These are phyloP conservation scores for Sphagnum contortum DNA, from an alignment of 225 moss, liverwort and hornwort species.

Conservation along the genomic window DNA sequence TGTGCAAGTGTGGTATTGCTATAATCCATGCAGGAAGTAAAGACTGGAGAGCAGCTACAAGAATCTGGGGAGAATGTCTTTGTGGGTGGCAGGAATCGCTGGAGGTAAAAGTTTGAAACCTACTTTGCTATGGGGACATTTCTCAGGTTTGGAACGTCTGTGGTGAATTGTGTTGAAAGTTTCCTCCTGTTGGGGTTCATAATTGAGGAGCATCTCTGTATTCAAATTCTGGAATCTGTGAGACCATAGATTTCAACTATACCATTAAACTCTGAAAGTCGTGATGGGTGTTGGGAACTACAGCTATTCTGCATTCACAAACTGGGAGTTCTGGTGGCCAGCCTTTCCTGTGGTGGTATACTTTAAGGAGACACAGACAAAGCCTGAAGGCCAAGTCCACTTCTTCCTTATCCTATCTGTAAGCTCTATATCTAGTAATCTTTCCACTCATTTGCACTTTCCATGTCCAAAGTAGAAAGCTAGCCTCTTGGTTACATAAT, in stretches of 20 bases:
- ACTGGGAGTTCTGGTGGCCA: slow-evolving; percentile 94
- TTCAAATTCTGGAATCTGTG: too few relatives aligned
- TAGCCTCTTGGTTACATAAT: not conserved
- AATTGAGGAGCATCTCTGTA: too few relatives aligned
- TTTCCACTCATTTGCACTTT: not conserved
- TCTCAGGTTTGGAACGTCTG: too few relatives aligned
- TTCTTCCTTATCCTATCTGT: slow-evolving; percentile 79
- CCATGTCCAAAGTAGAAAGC: too few relatives aligned
- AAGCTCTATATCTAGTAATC: slow-evolving; percentile 16
- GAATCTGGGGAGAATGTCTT: slow-evolving; percentile 75
- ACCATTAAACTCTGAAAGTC: too few relatives aligned
- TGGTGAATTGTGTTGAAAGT: too few relatives aligned
- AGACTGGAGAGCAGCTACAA: slow-evolving; percentile 58
- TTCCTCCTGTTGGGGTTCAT: too few relatives aligned
- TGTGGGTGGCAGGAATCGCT: slow-evolving; percentile 80
- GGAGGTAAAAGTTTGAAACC: slow-evolving; percentile 39
- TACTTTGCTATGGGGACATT: too few relatives aligned
- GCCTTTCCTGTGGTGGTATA: slow-evolving; percentile 77
- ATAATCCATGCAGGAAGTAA: slow-evolving; percentile 60
- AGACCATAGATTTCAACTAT: too few relatives aligned
- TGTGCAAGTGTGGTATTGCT: not conserved
- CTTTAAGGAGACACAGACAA: slow-evolving; percentile 84
- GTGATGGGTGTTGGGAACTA: not conserved
- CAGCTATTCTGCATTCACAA: slow-evolving; percentile 62
- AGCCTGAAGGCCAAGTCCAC: slow-evolving; percentile 90